Percentiles rank a stretch among this genome's conserved stretches.
phyloP scores from a whole-genome alignment of 257 asterid species.

The Solanum ossicruentum region DNA sequence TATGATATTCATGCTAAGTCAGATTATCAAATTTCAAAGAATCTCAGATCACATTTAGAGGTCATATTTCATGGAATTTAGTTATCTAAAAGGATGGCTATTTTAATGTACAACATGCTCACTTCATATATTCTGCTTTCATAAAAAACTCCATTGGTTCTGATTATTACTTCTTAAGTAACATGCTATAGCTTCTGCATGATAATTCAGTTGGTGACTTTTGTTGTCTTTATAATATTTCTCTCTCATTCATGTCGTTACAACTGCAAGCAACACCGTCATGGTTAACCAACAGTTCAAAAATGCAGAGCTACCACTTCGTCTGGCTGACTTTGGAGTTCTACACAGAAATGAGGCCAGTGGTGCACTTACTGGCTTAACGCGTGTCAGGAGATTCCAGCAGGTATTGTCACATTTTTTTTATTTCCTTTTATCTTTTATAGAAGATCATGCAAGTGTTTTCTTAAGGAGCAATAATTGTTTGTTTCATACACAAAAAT shows the following conservation, averaged over 20 bases:
- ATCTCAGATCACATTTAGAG: background rate
- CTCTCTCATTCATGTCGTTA: background rate
- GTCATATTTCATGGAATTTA: background rate
- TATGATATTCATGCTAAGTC: background rate
- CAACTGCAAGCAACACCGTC: background rate
- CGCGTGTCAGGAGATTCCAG: constrained; percentile 97
- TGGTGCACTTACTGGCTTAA: constrained; percentile 97
- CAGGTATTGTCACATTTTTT: constrained; percentile 42
- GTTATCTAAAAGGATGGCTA: background rate
- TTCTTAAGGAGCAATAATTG: background rate
- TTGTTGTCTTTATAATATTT: background rate
- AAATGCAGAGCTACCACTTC: constrained; percentile 83
- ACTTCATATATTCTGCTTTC: background rate
- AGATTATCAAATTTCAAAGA: background rate
- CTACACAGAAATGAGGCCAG: constrained; percentile 97
- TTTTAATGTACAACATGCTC: background rate
- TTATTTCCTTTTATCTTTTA: background rate
- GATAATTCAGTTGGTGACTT: background rate
- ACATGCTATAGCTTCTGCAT: background rate
- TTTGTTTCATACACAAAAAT: background rate
- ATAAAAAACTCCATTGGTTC: background rate
- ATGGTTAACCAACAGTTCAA: background rate
- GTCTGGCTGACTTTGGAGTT: constrained; percentile 95
- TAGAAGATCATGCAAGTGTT: background rate
- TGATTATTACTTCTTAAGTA: background rate